Evolutionary conservation across 1,284 basidiomycete species (phyloP).

Genomic region (Golubevia sp.): DNA sequence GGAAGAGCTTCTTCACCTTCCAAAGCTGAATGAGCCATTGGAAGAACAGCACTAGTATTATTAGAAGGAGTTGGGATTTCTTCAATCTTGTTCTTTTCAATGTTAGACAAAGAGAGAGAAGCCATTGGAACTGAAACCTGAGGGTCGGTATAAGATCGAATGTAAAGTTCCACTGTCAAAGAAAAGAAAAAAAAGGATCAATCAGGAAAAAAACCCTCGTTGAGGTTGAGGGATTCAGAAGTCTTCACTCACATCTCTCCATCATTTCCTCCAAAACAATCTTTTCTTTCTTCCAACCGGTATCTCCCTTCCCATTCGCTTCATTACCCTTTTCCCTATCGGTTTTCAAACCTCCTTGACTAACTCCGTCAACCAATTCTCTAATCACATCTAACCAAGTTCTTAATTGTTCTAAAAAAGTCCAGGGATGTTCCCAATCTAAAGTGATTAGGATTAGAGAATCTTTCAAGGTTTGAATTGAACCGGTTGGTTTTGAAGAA

Average conservation of each 20-base stretch:
- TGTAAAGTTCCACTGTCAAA: conserved; percentile 76
- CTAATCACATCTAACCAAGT: conserved; percentile 71
- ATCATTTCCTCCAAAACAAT: conserved; percentile 68
- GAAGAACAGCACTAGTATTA: conserved; percentile 64
- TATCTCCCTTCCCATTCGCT: conserved; percentile 73
- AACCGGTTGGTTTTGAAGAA: conserved; percentile 1
- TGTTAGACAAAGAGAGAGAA: conserved; percentile 24
- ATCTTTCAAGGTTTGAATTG: conserved; percentile 69
- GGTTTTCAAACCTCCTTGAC: conserved; percentile 16
- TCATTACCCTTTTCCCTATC: conserved; percentile 67
- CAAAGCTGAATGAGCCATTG: conserved; percentile 66
- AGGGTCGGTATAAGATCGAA: conserved; percentile 88
- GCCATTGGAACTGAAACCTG: conserved; percentile 65
- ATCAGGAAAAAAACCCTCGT: neutral
- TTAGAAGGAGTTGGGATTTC: conserved; percentile 2
- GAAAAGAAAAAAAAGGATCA: neutral
- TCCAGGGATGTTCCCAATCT: conserved; percentile 95
- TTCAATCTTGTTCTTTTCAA: neutral
- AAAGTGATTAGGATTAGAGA: conserved; percentile 83
- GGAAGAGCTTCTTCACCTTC: conserved; percentile 50
- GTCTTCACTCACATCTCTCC: conserved; percentile 74
- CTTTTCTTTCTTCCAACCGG: conserved; percentile 66
- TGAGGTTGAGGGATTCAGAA: conserved; percentile 5
- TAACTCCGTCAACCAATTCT: conserved; percentile 68
- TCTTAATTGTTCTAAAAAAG: conserved; percentile 83